Conservation (phyloP, 768 basidiomycete species). For the Suillus occidentalis region DNA sequence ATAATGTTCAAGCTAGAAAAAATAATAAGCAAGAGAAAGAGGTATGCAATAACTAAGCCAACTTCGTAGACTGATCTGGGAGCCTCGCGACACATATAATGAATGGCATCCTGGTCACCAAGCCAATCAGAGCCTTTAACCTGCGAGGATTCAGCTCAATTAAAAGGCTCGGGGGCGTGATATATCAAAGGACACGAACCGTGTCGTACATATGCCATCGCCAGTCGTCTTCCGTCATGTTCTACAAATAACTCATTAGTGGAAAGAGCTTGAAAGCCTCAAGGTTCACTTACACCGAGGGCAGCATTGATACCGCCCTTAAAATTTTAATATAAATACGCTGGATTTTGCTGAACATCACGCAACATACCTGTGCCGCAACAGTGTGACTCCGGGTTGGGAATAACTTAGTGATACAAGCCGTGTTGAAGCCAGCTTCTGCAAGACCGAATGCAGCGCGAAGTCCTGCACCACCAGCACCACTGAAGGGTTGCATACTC, state of each 20-base stretch:
- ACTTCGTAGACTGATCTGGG: constrained; percentile 93
- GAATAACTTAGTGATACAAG: constrained; percentile 98
- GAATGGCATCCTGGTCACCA: constrained; percentile 99
- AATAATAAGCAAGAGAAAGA: constrained; percentile 2
- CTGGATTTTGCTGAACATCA: neutral
- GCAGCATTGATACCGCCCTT: constrained; percentile 99
- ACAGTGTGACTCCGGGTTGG: constrained; percentile 99
- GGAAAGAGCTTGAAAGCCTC: neutral
- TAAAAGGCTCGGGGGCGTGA: constrained; percentile 6
- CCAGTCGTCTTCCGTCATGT: constrained; percentile 99
- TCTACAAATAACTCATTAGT: constrained; percentile 43
- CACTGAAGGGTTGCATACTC: constrained; percentile 47
- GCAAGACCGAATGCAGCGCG: constrained; percentile 98
- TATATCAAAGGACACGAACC: constrained; percentile 43
- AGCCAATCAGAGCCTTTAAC: constrained; percentile 99
- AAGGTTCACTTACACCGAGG: constrained; percentile 65
- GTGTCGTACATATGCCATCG: constrained; percentile 99
- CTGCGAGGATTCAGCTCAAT: constrained; percentile 36
- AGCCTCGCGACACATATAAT: constrained; percentile 99
- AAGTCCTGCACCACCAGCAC: constrained; percentile 97
- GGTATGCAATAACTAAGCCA: constrained; percentile 13
- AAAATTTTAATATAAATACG: neutral
- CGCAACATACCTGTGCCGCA: constrained; percentile 78
- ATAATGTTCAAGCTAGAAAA: constrained; percentile 87
- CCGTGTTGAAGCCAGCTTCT: constrained; percentile 97